A percentile compares a stretch with the other conserved stretches of the same genome.
phyloP scores from a whole-genome alignment of 2,329 filamentous ascomycete genomes.

The Penicillium sp. region DNA sequence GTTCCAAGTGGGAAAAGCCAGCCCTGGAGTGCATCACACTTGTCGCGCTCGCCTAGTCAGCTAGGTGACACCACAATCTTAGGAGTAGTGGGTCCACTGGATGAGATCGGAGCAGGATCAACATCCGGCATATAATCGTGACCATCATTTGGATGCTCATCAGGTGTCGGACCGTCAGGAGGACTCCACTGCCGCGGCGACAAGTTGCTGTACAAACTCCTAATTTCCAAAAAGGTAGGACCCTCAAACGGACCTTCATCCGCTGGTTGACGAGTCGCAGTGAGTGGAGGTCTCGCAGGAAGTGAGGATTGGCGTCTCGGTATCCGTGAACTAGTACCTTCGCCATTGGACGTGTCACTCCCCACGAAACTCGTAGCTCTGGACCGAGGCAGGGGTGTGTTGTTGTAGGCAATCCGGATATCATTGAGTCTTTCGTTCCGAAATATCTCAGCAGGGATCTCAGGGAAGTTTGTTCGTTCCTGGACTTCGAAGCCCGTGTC shows the following conservation, averaged over 20 bases:
- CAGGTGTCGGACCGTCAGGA: background rate
- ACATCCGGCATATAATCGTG: background rate
- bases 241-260: slow-evolving; percentile 1
- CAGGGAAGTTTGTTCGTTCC: slow-evolving; percentile 53
- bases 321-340: slow-evolving; percentile 13
- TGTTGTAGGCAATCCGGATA: slow-evolving; percentile 40
- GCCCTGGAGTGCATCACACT: background rate
- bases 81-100: background rate
- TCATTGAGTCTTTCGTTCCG: slow-evolving; percentile 46
- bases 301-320: slow-evolving; percentile 9
- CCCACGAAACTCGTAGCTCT: slow-evolving; percentile 14
- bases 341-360: slow-evolving; percentile 15
- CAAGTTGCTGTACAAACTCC: background rate
- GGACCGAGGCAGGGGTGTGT: slow-evolving; percentile 11
- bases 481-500: slow-evolving; percentile 51
- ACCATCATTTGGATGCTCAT: background rate
- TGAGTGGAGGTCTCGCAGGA: slow-evolving; percentile 2
- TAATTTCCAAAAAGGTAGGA: background rate
- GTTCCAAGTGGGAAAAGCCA: background rate
- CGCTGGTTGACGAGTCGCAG: slow-evolving; percentile 9
- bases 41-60: background rate
- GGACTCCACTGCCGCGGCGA: background rate
- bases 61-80: background rate
- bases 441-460: slow-evolving; percentile 55
- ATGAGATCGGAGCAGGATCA: background rate